Evolutionary conservation across 2,329 filamentous ascomycete genomes (phyloP), one percentile per base, ranked within the genome.

Genomic region (Zopfia rhizophila): DNA sequence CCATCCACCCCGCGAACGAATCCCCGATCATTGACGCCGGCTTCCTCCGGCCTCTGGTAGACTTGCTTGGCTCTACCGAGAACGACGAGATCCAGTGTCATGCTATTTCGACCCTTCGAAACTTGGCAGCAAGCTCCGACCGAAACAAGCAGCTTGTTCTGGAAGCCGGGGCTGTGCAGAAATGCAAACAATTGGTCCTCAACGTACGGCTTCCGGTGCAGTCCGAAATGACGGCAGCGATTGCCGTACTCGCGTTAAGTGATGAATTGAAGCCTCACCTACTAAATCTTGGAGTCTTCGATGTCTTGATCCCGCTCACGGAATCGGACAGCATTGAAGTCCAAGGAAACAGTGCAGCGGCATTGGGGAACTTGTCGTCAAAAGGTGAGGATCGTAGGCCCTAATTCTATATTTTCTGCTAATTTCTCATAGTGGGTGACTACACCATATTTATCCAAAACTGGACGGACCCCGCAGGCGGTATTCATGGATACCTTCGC

Each of bases 71-170:
- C 38, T 95, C 91, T 7, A 97, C 92, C 1, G 93, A 97, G 61
- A 97, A 97, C 67, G 94, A 99, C 72, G 94, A 99, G 70, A 99
- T 99, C 38, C 94, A 99, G 70, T 99, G 94, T 68, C 94, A 99
- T 68, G 94, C 94, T 45, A 99, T 99, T 56, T 97, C 94, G 4
- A 99, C 94, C 0, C 82, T 99, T 36, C 86, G 94, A 54, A 99
- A 99, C 65, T 81, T 99, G 47, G 94, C 94, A 5, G 94, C 94
- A 43, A 97, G 92, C 74, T 97, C 93, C 6, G 94, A 99, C 70
- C 87, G 91, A 53, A 99, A 99, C 82, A 99, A 99, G 77, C 90
- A 95, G 47, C 82, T 99, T n/a, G 94, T 99, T 1, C 78, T 99
- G 36, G 91, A 97, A 73, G 94, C 94, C 23, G 94, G 94, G 17